Evolutionary conservation across 257 asterid genomes (phyloP).

Genomic region (Nicotiana attenuata): DNA sequence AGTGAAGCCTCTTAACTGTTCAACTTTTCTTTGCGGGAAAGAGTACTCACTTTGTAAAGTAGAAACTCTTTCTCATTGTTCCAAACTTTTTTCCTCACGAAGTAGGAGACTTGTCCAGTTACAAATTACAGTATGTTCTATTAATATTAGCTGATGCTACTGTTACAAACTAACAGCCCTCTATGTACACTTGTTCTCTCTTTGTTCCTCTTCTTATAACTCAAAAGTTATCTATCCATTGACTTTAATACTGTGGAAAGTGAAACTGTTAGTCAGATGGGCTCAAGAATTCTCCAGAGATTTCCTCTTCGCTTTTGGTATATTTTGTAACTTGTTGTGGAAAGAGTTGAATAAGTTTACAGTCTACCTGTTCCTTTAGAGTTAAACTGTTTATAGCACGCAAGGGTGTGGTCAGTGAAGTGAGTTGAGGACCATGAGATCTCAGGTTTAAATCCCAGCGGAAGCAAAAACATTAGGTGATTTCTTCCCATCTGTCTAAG

Average conservation of each 20-base stretch:
- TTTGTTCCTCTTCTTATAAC: not conserved
- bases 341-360: not conserved
- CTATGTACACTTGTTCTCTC: not conserved
- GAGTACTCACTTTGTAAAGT: not conserved
- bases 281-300: not conserved
- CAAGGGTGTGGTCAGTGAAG: no score
- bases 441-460: no score
- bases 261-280: not conserved
- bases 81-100: not conserved
- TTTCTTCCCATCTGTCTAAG: no score
- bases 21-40: not conserved
- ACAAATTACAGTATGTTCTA: not conserved
- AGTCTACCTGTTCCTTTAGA: not conserved
- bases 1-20: not conserved
- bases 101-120: not conserved
- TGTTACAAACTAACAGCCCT: not conserved
- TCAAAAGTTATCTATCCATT: not conserved
- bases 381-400: no score
- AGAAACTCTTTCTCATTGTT: not conserved
- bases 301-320: not conserved
- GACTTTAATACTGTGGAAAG: not conserved
- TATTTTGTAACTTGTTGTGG: not conserved
- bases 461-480: no score
- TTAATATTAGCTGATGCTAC: not conserved
- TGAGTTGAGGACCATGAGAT: no score